Percentiles rank a stretch among this genome's conserved stretches.
Conservation (phyloP, 177 flowering plant species). For the Tripterygium wilfordii region DNA sequence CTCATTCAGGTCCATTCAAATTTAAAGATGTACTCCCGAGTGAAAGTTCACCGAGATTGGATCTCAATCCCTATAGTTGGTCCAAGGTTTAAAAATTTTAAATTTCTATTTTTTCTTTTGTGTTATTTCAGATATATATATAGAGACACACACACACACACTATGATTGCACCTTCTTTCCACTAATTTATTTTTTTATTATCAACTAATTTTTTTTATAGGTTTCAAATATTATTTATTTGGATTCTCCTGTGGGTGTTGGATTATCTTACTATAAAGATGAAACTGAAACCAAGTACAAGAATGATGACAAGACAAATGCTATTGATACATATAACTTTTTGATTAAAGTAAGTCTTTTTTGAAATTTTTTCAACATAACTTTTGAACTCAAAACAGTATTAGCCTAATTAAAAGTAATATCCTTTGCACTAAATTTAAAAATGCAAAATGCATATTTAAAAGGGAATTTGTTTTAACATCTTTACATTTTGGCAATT, state of each 20-base stretch:
- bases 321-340: slow-evolving; percentile 27
- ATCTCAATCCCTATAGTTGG: slow-evolving; percentile 32
- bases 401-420: too few relatives aligned
- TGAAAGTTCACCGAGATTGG: slow-evolving; percentile 16
- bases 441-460: too few relatives aligned
- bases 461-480: too few relatives aligned
- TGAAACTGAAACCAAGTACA: slow-evolving; percentile 6
- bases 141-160: too few relatives aligned
- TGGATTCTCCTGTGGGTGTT: slow-evolving; percentile 39
- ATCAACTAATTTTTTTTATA: too few relatives aligned
- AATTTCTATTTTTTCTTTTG: too few relatives aligned
- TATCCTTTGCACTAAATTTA: too few relatives aligned
- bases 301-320: slow-evolving; percentile 25
- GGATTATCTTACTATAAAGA: slow-evolving; percentile 31
- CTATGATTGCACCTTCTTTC: too few relatives aligned
- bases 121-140: too few relatives aligned
- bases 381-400: too few relatives aligned
- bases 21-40: slow-evolving; percentile 18
- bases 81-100: slow-evolving; percentile 25
- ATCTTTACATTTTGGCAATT: neutral
- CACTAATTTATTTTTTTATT: too few relatives aligned
- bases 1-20: slow-evolving; percentile 35
- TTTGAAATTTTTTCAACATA: too few relatives aligned
- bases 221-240: slow-evolving; percentile 37
- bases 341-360: slow-evolving; percentile 23